A percentile compares a stretch with the other conserved stretches of the same genome.
Conservation (phyloP, 805 yeast species). For the Candida krabiensis region DNA sequence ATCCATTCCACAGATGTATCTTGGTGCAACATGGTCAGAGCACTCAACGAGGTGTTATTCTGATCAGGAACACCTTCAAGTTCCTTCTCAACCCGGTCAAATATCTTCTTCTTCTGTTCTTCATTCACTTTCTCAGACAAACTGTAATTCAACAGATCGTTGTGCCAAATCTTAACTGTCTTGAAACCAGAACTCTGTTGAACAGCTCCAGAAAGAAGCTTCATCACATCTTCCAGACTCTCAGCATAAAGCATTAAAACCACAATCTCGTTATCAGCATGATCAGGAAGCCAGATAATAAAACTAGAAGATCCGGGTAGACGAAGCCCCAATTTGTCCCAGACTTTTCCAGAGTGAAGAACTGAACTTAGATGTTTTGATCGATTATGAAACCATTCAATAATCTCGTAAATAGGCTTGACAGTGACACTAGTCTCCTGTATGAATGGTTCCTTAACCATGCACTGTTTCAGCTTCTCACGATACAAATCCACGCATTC, state of each 20-base stretch:
- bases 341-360: slow-evolving; percentile 4
- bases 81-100: slow-evolving; percentile 8
- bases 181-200: slow-evolving; percentile 15
- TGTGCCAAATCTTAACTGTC: slow-evolving; percentile 25
- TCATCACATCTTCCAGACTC: slow-evolving; percentile 8
- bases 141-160: slow-evolving; percentile 22
- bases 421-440: slow-evolving; percentile 28
- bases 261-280: slow-evolving; percentile 8
- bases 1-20: slow-evolving; percentile 20
- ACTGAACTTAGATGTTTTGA: slow-evolving; percentile 21
- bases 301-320: slow-evolving; percentile 29
- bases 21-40: slow-evolving; percentile 15
- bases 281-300: slow-evolving; percentile 45
- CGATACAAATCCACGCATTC: slow-evolving; percentile 11
- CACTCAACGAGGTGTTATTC: slow-evolving; percentile 23
- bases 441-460: background rate
- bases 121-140: slow-evolving; percentile 1
- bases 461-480: slow-evolving; percentile 3
- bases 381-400: slow-evolving; percentile 45
- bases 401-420: slow-evolving; percentile 34
- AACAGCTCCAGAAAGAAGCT: slow-evolving; percentile 13
- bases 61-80: slow-evolving; percentile 17
- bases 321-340: slow-evolving; percentile 10
- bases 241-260: slow-evolving; percentile 22
- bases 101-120: slow-evolving; percentile 7